These are phyloP conservation scores for Populus ilicifolia DNA, from an alignment of 345 rosid genomes.

Conservation along the genomic window DNA sequence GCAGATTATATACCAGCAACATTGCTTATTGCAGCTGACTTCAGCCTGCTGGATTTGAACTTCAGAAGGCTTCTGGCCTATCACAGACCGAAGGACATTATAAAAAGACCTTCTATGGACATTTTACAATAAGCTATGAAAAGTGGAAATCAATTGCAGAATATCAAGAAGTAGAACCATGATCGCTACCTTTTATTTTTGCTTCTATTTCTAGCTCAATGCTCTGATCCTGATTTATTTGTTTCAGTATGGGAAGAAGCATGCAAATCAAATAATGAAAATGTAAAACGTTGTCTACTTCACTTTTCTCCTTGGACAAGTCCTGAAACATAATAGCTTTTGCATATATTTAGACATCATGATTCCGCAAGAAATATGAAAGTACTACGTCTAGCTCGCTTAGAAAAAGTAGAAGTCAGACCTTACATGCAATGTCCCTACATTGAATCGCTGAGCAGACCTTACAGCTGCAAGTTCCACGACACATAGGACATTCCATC, in stretches of 20 bases:
- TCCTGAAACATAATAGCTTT: constrained; percentile 50
- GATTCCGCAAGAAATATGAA: constrained; percentile 9
- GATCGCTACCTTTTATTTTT: constrained; percentile 51
- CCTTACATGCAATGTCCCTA: constrained; percentile 72
- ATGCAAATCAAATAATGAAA: constrained; percentile 80
- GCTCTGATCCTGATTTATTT: constrained; percentile 60
- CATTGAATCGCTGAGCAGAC: constrained; percentile 49
- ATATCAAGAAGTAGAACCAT: constrained; percentile 10
- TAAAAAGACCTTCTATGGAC: constrained; percentile 11
- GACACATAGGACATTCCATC: constrained; percentile 79
- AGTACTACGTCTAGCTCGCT: constrained; percentile 7
- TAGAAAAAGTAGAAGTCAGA: constrained; percentile 40
- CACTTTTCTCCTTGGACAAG: constrained; percentile 31
- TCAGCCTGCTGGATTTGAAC: constrained; percentile 44
- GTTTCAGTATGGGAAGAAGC: constrained; percentile 85
- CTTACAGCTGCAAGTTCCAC: constrained; percentile 78
- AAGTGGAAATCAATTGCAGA: neutral
- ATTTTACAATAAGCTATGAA: neutral
- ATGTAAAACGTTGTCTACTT: constrained; percentile 59
- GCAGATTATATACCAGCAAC: constrained; percentile 49
- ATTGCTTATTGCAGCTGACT: constrained; percentile 40
- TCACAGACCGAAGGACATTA: constrained; percentile 18
- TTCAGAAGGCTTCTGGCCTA: constrained; percentile 56
- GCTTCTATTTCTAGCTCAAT: constrained; percentile 66
- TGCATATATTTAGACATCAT: constrained; percentile 11